These are phyloP conservation scores for Jamesozyma rosinii DNA, from an alignment of 805 yeast species.

Conservation along the genomic window DNA sequence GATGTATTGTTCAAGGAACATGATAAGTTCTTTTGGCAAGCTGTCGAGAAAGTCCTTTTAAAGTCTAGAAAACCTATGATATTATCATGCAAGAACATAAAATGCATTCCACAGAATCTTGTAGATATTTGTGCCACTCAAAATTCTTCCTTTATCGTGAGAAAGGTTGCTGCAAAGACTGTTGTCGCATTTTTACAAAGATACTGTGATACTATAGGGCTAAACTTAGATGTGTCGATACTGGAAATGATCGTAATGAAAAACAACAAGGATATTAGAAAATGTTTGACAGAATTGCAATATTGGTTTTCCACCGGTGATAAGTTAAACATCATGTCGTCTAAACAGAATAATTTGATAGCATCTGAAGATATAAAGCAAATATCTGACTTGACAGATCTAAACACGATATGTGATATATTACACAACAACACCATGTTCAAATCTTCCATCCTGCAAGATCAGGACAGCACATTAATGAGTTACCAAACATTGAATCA, in stretches of 20 bases:
- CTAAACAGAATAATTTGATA: neutral
- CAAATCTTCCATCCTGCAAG: constrained; percentile 18
- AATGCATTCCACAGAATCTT: constrained; percentile 40
- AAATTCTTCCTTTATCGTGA: constrained; percentile 32
- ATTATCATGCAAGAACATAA: constrained; percentile 48
- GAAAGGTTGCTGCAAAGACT: constrained; percentile 13
- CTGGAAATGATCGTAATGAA: constrained; percentile 26
- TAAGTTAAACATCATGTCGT: neutral
- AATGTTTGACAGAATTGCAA: constrained; percentile 39
- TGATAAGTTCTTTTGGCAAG: constrained; percentile 75
- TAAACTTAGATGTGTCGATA: constrained; percentile 27
- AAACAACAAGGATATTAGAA: constrained; percentile 38
- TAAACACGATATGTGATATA: constrained; percentile 16
- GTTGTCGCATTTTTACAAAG: constrained; percentile 31
- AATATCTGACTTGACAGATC: constrained; percentile 11
- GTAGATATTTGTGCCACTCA: constrained; percentile 39
- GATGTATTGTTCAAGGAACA: constrained; percentile 66
- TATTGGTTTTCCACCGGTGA: constrained; percentile 12
- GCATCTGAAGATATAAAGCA: neutral
- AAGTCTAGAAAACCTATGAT: constrained; percentile 62
- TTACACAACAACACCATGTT: constrained; percentile 8
- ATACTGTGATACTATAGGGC: constrained; percentile 25
- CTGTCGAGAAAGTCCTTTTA: constrained; percentile 50
- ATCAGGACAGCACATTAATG: constrained; percentile 18
- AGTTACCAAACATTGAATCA: constrained; percentile 6